These are phyloP conservation scores for Corymbia citriodora DNA, from an alignment of 441 rosid genomes.

Conservation along the genomic window DNA sequence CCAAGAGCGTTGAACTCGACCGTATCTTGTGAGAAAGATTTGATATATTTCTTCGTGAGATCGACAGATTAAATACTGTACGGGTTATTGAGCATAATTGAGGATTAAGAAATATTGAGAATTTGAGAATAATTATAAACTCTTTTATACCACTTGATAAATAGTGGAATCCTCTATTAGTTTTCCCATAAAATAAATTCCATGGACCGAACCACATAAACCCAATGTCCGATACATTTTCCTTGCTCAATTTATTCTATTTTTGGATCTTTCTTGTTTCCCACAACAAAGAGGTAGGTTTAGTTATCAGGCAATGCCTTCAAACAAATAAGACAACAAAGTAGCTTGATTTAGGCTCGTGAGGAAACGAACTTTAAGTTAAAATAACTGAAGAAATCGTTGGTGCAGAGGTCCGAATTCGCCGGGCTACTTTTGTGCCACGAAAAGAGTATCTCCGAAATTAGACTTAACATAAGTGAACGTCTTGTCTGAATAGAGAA, in stretches of 20 bases:
- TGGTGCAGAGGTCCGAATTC: not conserved
- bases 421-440: not conserved
- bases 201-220: not conserved
- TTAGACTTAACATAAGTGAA: not conserved
- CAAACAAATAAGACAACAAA: not conserved
- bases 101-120: not conserved
- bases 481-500: not conserved
- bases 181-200: not conserved
- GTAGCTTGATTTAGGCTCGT: not conserved
- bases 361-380: not conserved
- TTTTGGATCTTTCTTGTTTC: not conserved
- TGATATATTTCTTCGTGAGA: too few species aligned
- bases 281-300: not conserved
- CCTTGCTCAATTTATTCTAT: not conserved
- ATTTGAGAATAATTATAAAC: too few species aligned
- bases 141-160: not conserved
- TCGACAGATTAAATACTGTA: too few species aligned
- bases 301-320: not conserved
- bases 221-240: fast-evolving
- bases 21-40: too few species aligned
- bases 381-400: not conserved
- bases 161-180: not conserved
- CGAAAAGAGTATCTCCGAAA: not conserved
- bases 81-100: not conserved
- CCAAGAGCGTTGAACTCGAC: not conserved